Evolutionary conservation across 352 stramenopile species (phyloP), one percentile per base, ranked within the genome.

Genomic region (Chrysophaeum taylorii): DNA sequence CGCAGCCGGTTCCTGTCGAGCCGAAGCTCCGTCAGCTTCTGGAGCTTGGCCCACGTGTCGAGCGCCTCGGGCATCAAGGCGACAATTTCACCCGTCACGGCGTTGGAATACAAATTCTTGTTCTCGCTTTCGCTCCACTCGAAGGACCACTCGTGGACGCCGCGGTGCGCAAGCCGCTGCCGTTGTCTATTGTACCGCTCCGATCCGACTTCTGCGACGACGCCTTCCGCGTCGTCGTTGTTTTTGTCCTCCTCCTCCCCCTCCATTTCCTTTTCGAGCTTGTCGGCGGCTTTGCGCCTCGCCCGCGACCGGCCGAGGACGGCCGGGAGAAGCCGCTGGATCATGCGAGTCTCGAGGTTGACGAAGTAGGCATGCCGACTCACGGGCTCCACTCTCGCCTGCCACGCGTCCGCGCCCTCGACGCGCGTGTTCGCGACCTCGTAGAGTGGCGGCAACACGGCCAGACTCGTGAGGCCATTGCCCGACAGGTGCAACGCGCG

Each of bases 391-490:
- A 27, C 21, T 1, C 57, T 15, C 33, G 36, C 31, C 23, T 66
- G 12, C 57, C 57, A 66, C 23, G 27, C 57, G 2, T 27, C 31
- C 14, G 15, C 57, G 36, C 57, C 57, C 33, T 2, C 27, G 14
- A n/a, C 12, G 1, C 12, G 14, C 57, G 15, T 45, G 12, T 36
- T 31, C 57, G 57, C 57, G 57, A 57, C 7, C 4, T 71, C 69
- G 15, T 43, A 23, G 41, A 71, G 39, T 15, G 41, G 36, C 69
- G 69, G 60, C 15, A 60, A 39, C 33, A 70, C 64, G 37, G 38
- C 60, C 25, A 73, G 54, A 25, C 70, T 57, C 9, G 38, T 39
- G 42, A 71, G 31, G n/a, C 69, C 69, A 61, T 73, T 73, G n/a
- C 37, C 36, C 9, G 15, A 27, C 1, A 71, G 21, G 42, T 73